phyloP scores from a whole-genome alignment of 768 basidiomycete genomes.

The Phlegmacium glaucopus region DNA sequence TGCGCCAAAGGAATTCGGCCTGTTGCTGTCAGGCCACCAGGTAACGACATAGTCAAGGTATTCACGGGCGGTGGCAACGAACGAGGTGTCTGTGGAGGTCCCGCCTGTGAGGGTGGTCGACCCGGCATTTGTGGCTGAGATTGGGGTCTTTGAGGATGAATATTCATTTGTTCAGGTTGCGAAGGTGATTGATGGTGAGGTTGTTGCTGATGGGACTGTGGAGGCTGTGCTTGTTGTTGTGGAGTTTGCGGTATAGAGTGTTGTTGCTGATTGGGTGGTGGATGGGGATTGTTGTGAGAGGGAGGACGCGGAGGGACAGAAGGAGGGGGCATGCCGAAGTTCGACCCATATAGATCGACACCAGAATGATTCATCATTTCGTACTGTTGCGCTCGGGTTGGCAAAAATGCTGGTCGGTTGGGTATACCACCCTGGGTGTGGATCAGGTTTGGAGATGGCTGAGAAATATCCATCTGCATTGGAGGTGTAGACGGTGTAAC shows the following conservation, averaged over 20 bases:
- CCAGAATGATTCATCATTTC: conserved; percentile 45
- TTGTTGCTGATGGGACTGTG: conserved; percentile 16
- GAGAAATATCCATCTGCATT: conserved; percentile 45
- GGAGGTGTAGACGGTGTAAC: conserved; percentile 47
- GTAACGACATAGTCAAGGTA: neutral
- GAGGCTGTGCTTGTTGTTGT: conserved; percentile 22
- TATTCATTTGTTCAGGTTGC: conserved; percentile 40
- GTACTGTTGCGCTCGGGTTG: conserved; percentile 64
- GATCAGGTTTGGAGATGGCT: conserved; percentile 34
- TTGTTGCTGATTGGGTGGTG: conserved; percentile 18
- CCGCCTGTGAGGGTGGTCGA: conserved; percentile 49
- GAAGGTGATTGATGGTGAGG: conserved; percentile 45
- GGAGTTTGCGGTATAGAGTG: conserved; percentile 17
- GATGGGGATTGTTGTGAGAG: conserved; percentile 34
- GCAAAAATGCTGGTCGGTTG: conserved; percentile 41
- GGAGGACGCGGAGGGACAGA: conserved; percentile 39
- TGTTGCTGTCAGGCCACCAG: conserved; percentile 26
- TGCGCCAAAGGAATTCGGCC: conserved; percentile 14
- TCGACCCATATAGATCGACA: conserved; percentile 13
- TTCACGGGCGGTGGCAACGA: conserved; percentile 8
- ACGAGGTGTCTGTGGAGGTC: conserved; percentile 41
- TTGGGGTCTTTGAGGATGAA: conserved; percentile 51
- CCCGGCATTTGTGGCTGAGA: conserved; percentile 56
- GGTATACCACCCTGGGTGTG: conserved; percentile 36
- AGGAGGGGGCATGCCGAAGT: conserved; percentile 34